Base-by-base conservation (phyloP, 495 filamentous ascomycete genomes). In the Cercophora samala region DNA sequence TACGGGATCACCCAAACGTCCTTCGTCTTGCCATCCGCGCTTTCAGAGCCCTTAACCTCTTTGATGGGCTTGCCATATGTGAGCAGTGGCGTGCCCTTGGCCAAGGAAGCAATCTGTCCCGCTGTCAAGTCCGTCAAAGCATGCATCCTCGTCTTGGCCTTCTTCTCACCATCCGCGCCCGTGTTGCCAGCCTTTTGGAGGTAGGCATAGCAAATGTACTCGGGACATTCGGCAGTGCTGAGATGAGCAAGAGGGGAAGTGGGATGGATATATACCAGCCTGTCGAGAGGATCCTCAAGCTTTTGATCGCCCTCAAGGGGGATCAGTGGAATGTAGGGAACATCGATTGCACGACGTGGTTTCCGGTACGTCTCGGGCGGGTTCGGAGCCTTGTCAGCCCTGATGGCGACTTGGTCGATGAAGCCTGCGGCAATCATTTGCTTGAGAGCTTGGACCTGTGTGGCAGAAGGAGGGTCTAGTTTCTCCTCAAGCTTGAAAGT, bases 361-460 rank as follows among this genome's bases (percentile, higher is more conserved):
- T 90, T 91, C 21, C 91, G 83, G 4, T 81, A 75, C 65, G 86
- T 82, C 64, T 90, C 88, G 2, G 91, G 91, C 1, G 92, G 90
- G 19, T 82, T 82, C 4, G 92, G 91, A 0, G 90, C 82, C 11
- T 94, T 82, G 75, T 98, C 93, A 3, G 93, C 92, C 66, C 95
- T 92, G 73, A 98, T 94, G 62, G 96, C 96, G 60, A 99, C 84
- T 66, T 97, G 90, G 79, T 98, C 96, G 69, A 99, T 89, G 81
- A 97, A 99, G 3, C 93, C 96, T 0, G 93, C 90, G 0, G 93
- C 91, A 60, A 92, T 86, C 73, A 98, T 93, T 74, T 97, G 92
- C 72, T 93, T 93, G 9, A 99, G 83, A 0, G 91, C 88, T 68
- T 91, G 89, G 32, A 94, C 75, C 69, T 96, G 90, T 58, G 89